Percentiles rank a stretch among this genome's conserved stretches.
These are phyloP conservation scores for Alternaria brassicae DNA, from an alignment of 2,329 filamentous ascomycete genomes.

Conservation along the genomic window DNA sequence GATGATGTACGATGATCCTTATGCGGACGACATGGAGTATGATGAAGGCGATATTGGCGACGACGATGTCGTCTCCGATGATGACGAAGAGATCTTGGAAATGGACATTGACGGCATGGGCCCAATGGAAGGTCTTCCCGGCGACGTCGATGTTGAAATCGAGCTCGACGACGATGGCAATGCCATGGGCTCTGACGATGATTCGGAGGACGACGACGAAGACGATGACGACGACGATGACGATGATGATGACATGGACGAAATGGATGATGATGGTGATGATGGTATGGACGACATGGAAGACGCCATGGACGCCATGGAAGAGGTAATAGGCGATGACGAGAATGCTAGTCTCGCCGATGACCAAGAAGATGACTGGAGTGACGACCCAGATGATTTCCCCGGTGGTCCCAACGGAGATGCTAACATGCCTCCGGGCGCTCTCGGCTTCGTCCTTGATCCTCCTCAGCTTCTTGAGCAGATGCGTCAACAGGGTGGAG, in stretches of 20 bases:
- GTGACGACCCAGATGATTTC: conserved; percentile 58
- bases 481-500: conserved; percentile 51
- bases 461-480: conserved; percentile 49
- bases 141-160: conserved; percentile 80
- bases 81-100: conserved; percentile 82
- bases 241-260: conserved; percentile 50
- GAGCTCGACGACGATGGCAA: conserved; percentile 75
- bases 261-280: conserved; percentile 56
- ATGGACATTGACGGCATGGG: conserved; percentile 84
- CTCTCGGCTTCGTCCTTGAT: conserved; percentile 45
- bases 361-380: conserved; percentile 50
- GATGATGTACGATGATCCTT: conserved; percentile 86
- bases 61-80: conserved; percentile 82
- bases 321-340: conserved; percentile 57
- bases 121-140: conserved; percentile 68
- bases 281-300: conserved; percentile 51
- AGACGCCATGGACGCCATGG: conserved; percentile 43
- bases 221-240: conserved; percentile 62
- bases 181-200: conserved; percentile 64
- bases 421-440: conserved; percentile 59
- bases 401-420: conserved; percentile 57
- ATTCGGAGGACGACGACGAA: conserved; percentile 63
- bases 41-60: conserved; percentile 74
- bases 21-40: conserved; percentile 90
- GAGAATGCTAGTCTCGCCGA: conserved; percentile 55